Evolutionary conservation across 2,329 filamentous ascomycete genomes (phyloP).

Genomic region (Claviceps sorghi): DNA sequence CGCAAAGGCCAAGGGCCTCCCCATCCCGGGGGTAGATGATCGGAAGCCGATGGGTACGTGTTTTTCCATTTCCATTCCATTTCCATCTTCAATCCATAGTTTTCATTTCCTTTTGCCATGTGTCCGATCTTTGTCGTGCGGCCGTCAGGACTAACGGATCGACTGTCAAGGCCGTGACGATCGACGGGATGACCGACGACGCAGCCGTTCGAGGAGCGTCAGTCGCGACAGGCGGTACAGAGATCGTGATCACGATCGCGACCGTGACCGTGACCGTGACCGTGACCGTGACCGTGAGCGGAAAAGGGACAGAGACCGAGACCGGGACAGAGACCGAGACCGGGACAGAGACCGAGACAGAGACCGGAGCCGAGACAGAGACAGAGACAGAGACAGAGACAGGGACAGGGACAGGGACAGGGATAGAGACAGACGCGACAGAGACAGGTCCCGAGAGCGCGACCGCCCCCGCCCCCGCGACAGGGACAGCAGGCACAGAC

Average conservation of each 20-base stretch:
- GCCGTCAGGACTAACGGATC: neutral
- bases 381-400: conserved; percentile 27
- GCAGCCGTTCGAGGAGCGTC: conserved; percentile 20
- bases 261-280: conserved; percentile 24
- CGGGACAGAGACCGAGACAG: conserved; percentile 21
- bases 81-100: too few relatives aligned
- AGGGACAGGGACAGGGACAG: conserved; percentile 5
- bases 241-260: conserved; percentile 15
- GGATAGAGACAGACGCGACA: conserved; percentile 10
- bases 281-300: conserved; percentile 19
- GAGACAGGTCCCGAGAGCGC: too few relatives aligned
- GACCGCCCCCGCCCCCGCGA: too few relatives aligned
- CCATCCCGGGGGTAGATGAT: conserved; percentile 43
- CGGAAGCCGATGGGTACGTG: conserved; percentile 16
- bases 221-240: conserved; percentile 18
- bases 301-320: conserved; percentile 18
- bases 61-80: neutral
- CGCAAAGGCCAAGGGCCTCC: conserved; percentile 43
- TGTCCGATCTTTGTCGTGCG: neutral
- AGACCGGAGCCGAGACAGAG: conserved; percentile 15
- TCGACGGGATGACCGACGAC: conserved; percentile 24
- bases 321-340: conserved; percentile 20
- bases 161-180: neutral
- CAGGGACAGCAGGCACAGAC: conserved; percentile 10
- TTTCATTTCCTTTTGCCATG: too few relatives aligned